Evolutionary conservation across 2,329 filamentous ascomycete genomes (phyloP), one percentile per base, ranked within the genome.

Genomic region (Calonectria montana): DNA sequence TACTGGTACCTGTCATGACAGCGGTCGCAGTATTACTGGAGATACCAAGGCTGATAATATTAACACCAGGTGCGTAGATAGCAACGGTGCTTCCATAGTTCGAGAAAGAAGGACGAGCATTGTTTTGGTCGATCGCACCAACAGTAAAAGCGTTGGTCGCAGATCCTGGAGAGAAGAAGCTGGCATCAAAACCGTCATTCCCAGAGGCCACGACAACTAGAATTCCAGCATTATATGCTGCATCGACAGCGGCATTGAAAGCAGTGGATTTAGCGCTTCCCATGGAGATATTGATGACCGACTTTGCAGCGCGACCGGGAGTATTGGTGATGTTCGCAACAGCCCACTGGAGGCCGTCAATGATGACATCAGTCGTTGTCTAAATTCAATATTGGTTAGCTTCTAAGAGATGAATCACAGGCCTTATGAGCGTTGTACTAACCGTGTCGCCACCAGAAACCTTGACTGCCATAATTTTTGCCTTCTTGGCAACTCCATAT

Each of bases 281-380:
- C 53, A 59, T 59, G 35, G 53, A 59, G n/a, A 59, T 39, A 21
- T 59, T 59, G 31, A 59, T 59, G 21, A 59, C 35, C 18, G 53
- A 59, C 29, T 59, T 59, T 23, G 53, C 53, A 18, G 53, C 37
- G 15, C 53, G 53, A 10, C 53, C 53, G 6, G 53, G 53, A 13
- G 53, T 59, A 16, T 23, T 23, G 53, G 53, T 59, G 21, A 59
- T 59, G n/a, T 59, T 59, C 15, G 53, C 12, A 59, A 39, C 53
- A 16, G 53, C 53, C 53, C 53, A 59, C 35, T 39, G 31, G 39
- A 59, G 1, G 4, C 53, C 53, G 23, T 59, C 53, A 25, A 59
- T 27, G 21, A 59, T 59, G 53, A 59, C 53, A 37, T 59, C 53
- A 13, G 53, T 59, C 15, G 53, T 59, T 25, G 53, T 59, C 53